These are phyloP conservation scores for Beauveria sp. DNA, from an alignment of 2,329 filamentous ascomycete species.

Conservation along the genomic window DNA sequence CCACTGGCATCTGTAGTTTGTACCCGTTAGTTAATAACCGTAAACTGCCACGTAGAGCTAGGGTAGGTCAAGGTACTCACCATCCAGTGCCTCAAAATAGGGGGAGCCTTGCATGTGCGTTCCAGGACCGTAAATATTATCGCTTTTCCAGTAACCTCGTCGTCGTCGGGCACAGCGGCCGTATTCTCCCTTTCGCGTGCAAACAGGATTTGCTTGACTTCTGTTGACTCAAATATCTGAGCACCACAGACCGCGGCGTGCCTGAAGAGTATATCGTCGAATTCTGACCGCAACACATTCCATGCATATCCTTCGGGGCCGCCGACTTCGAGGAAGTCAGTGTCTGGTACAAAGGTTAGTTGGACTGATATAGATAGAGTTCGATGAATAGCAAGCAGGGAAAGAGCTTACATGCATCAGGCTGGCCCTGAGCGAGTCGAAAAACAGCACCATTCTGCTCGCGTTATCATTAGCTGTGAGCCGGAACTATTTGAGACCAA, in stretches of 20 bases:
- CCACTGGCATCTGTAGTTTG: constrained; percentile 33
- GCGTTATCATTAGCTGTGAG: not conserved
- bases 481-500: not conserved
- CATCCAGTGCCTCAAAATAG: constrained; percentile 35
- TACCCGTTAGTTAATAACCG: too few species aligned
- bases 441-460: constrained; percentile 28
- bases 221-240: constrained; percentile 32
- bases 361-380: too few species aligned
- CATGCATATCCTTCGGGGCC: constrained; percentile 33
- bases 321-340: constrained; percentile 33
- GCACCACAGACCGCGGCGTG: constrained; percentile 34
- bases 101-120: constrained; percentile 29
- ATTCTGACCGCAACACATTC: constrained; percentile 40
- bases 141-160: constrained; percentile 40
- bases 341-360: constrained; percentile 21
- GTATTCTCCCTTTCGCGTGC: constrained; percentile 8
- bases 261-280: constrained; percentile 35
- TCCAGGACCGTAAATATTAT: constrained; percentile 25
- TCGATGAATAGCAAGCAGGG: not conserved
- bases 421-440: constrained; percentile 25
- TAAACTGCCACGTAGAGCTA: too few species aligned
- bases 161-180: too few species aligned
- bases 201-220: constrained; percentile 28
- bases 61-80: constrained; percentile 13
- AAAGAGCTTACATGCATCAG: constrained; percentile 25